These are phyloP conservation scores for Talaromyces piceae DNA, from an alignment of 2,329 filamentous ascomycete genomes.

Conservation along the genomic window DNA sequence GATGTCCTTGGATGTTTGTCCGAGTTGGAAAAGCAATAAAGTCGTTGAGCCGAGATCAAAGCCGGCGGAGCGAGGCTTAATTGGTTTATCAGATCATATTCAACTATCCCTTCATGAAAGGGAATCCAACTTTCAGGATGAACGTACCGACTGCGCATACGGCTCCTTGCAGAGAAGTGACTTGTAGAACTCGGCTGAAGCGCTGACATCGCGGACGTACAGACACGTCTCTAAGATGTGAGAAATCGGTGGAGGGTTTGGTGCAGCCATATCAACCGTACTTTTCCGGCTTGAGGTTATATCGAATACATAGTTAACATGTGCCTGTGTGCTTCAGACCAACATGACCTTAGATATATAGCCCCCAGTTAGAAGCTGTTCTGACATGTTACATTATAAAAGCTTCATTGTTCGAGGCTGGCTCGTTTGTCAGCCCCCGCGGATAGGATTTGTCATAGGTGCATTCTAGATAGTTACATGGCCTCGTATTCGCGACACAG, in stretches of 20 bases:
- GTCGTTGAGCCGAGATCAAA: slow-evolving; percentile 25
- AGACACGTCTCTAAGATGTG: slow-evolving; percentile 25
- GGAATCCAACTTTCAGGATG: background rate
- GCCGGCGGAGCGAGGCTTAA: slow-evolving; percentile 18
- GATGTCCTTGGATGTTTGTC: slow-evolving; percentile 10
- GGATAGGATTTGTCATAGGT: background rate
- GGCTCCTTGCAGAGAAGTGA: slow-evolving; percentile 17
- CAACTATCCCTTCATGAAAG: too few species aligned
- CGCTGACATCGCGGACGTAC: slow-evolving; percentile 19
- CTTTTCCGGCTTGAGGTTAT: background rate
- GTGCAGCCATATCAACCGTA: background rate
- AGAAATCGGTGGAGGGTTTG: slow-evolving; percentile 16
- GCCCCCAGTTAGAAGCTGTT: background rate
- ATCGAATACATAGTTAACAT: too few species aligned
- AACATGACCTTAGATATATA: background rate
- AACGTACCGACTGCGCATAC: slow-evolving; percentile 13
- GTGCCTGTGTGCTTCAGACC: background rate
- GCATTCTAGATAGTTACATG: background rate
- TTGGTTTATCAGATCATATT: background rate
- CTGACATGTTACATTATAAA: background rate
- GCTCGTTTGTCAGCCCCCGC: background rate
- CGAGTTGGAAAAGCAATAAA: slow-evolving; percentile 19
- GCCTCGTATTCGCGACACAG: too few species aligned
- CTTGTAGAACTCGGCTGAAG: slow-evolving; percentile 20
- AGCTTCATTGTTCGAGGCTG: background rate